These are phyloP conservation scores for Dactylorhiza incarnata DNA, from an alignment of 106 monocot genomes.

Conservation along the genomic window DNA sequence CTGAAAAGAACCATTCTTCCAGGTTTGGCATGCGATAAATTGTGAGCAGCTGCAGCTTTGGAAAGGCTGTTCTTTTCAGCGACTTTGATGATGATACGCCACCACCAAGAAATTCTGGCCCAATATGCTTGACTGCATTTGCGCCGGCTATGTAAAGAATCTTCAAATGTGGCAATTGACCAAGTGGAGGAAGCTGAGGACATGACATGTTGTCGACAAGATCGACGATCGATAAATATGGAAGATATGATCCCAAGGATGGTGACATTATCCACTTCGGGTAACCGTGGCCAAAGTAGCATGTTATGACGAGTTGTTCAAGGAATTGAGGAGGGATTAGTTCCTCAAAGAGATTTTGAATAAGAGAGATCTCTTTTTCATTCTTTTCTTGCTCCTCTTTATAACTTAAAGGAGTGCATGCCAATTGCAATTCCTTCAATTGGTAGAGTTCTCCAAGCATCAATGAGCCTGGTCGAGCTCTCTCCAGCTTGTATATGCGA, in stretches of 20 bases:
- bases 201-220: background rate
- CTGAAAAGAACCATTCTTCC: slow-evolving; percentile 24
- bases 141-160: background rate
- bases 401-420: background rate
- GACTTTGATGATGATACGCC: background rate
- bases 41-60: slow-evolving; percentile 13
- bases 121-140: slow-evolving; percentile 10
- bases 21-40: slow-evolving; percentile 23
- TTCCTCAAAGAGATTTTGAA: background rate
- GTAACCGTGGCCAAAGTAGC: slow-evolving; percentile 4
- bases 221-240: background rate
- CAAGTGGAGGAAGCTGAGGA: slow-evolving; percentile 5
- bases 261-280: slow-evolving; percentile 9
- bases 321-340: background rate
- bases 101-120: slow-evolving; percentile 5
- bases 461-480: background rate
- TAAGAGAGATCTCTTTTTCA: background rate
- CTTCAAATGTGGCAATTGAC: slow-evolving; percentile 2
- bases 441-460: background rate
- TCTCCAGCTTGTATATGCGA: slow-evolving; percentile 20
- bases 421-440: background rate
- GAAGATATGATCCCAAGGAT: slow-evolving; percentile 2
- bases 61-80: slow-evolving; percentile 3
- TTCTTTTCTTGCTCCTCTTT: background rate
- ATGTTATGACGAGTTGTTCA: background rate